Conservation (phyloP, 1,284 basidiomycete genomes). For the Naganishia albida region DNA sequence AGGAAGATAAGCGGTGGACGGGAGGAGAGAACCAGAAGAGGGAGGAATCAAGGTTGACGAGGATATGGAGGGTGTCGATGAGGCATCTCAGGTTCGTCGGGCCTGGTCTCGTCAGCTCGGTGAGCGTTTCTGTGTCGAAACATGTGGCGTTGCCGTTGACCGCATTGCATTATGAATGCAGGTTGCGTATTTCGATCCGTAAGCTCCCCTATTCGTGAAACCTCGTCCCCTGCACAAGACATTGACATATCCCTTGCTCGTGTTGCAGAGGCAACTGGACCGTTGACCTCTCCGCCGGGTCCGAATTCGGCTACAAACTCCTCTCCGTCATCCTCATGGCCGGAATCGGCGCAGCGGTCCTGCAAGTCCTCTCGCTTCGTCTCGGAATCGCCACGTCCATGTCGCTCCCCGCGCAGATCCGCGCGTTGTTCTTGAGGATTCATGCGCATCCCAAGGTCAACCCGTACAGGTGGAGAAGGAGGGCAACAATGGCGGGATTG, state of each 20-base stretch:
- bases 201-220: slow-evolving; percentile 39
- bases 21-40: slow-evolving; percentile 11
- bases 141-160: not conserved
- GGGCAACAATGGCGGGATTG: slow-evolving; percentile 46
- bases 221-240: slow-evolving; percentile 43
- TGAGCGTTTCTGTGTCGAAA: not conserved
- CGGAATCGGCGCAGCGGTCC: slow-evolving; percentile 69
- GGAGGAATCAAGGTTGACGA: slow-evolving; percentile 18
- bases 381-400: slow-evolving; percentile 58
- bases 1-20: slow-evolving; percentile 5
- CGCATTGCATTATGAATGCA: slow-evolving; percentile 6
- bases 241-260: not conserved
- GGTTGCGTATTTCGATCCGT: slow-evolving; percentile 53
- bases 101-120: slow-evolving; percentile 51
- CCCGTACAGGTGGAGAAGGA: slow-evolving; percentile 38
- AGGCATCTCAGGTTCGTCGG: slow-evolving; percentile 53
- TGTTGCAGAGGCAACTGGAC: slow-evolving; percentile 58
- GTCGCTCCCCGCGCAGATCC: slow-evolving; percentile 61
- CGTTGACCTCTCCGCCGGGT: slow-evolving; percentile 72
- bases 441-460: slow-evolving; percentile 47
- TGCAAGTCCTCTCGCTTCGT: slow-evolving; percentile 56
- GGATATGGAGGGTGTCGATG: slow-evolving; percentile 19
- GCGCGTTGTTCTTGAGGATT: slow-evolving; percentile 67
- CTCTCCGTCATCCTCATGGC: slow-evolving; percentile 83
- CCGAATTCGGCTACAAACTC: slow-evolving; percentile 76